Percentiles rank a stretch among this genome's conserved stretches.
phyloP scores from a whole-genome alignment of 805 yeast genomes.

The Candida cerambycidarum region DNA sequence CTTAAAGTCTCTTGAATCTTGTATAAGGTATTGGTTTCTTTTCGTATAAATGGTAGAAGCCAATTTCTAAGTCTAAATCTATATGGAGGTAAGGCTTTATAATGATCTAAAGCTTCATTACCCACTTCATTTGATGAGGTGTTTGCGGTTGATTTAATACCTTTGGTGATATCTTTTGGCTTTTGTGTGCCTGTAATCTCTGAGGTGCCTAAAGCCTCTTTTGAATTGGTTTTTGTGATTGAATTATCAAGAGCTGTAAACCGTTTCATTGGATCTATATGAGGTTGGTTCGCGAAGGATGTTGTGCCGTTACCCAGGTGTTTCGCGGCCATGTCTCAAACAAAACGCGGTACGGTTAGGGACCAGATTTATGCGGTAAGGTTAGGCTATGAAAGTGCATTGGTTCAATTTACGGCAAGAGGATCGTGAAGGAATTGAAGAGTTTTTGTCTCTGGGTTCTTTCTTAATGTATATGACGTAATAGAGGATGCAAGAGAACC shows the following conservation, averaged over 20 bases:
- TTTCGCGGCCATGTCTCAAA: too few relatives aligned
- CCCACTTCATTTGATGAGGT: slow-evolving; percentile 61
- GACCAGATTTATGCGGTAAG: too few relatives aligned
- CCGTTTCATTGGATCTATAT: too few relatives aligned
- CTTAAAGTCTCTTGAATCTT: slow-evolving; percentile 55
- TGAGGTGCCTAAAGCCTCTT: neutral
- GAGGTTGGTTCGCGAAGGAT: too few relatives aligned
- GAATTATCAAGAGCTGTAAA: too few relatives aligned
- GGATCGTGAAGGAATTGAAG: too few relatives aligned
- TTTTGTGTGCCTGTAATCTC: neutral
- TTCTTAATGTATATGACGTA: too few relatives aligned
- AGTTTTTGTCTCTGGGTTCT: too few relatives aligned
- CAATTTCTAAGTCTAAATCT: slow-evolving; percentile 54
- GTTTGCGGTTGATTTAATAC: slow-evolving; percentile 4
- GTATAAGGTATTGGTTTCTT: slow-evolving; percentile 64
- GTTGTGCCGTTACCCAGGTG: neutral
- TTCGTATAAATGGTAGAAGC: slow-evolving; percentile 56
- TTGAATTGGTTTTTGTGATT: neutral
- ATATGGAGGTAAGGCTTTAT: slow-evolving; percentile 51
- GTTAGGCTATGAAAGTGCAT: too few relatives aligned
- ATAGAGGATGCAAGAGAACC: too few relatives aligned
- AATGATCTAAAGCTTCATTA: slow-evolving; percentile 63
- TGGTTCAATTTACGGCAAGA: too few relatives aligned
- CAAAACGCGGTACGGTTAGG: too few relatives aligned
- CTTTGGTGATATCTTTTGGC: neutral